Evolutionary conservation across 768 basidiomycete genomes (phyloP).

Genomic region (Leccinum rimulosum): DNA sequence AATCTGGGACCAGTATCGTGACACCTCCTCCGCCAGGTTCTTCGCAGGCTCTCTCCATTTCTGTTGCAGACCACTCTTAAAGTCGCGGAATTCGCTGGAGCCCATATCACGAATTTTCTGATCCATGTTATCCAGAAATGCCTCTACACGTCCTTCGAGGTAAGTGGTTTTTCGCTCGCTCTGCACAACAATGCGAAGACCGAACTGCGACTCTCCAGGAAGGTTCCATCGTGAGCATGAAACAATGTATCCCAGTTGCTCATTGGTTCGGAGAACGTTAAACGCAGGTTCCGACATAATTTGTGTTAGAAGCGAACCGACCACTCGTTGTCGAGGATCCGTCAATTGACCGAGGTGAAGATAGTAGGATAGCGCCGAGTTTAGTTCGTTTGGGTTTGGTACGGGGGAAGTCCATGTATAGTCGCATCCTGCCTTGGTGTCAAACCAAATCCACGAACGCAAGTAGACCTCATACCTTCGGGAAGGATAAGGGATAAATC

Average conservation of each 20-base stretch:
- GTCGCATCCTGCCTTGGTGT: constrained; percentile 56
- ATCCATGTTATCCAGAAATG: constrained; percentile 79
- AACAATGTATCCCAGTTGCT: constrained; percentile 95
- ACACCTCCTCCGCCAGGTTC: constrained; percentile 80
- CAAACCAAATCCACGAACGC: constrained; percentile 1
- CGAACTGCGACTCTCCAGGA: constrained; percentile 65
- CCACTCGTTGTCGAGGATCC: constrained; percentile 64
- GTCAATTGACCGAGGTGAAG: constrained; percentile 70
- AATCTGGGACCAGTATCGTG: constrained; percentile 68
- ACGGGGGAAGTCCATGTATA: constrained; percentile 63
- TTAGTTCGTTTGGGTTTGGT: constrained; percentile 82
- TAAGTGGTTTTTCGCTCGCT: constrained; percentile 78
- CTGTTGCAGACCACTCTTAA: constrained; percentile 73
- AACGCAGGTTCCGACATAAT: constrained; percentile 92
- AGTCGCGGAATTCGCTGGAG: constrained; percentile 70
- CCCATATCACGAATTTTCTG: constrained; percentile 64
- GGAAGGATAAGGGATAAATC: constrained; percentile 63
- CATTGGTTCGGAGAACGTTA: constrained; percentile 85
- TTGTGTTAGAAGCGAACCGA: constrained; percentile 70
- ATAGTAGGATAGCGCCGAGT: constrained; percentile 85
- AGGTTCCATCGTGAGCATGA: constrained; percentile 55
- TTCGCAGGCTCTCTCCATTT: constrained; percentile 86
- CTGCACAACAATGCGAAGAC: constrained; percentile 83
- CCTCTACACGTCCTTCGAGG: constrained; percentile 85
- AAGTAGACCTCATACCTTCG: constrained; percentile 44